phyloP scores from a whole-genome alignment of 371 early-diverging fungal genomes.

The Chytridium lagenaria region DNA sequence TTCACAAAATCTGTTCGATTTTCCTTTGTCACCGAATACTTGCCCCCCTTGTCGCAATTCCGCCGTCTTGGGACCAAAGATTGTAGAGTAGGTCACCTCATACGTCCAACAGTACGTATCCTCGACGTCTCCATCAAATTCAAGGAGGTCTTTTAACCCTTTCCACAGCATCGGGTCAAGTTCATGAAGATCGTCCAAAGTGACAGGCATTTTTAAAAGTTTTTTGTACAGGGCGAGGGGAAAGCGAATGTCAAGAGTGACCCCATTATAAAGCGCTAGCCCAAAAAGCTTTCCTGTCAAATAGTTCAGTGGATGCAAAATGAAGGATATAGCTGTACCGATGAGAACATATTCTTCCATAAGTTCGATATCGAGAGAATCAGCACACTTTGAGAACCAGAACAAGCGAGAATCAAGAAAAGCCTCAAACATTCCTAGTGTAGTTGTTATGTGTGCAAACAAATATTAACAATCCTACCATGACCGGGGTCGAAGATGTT shows the following conservation, averaged over 20 bases:
- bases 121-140: slow-evolving; percentile 59
- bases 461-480: slow-evolving; percentile 23
- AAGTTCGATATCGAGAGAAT: slow-evolving; percentile 57
- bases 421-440: slow-evolving; percentile 74
- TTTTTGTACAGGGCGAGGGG: slow-evolving; percentile 94
- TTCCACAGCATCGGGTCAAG: slow-evolving; percentile 68
- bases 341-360: slow-evolving; percentile 70
- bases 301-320: not conserved
- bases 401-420: slow-evolving; percentile 79
- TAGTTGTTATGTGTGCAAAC: not conserved
- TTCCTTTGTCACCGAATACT: slow-evolving; percentile 71
- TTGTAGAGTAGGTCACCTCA: slow-evolving; percentile 67
- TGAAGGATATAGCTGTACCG: slow-evolving; percentile 21
- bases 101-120: slow-evolving; percentile 65
- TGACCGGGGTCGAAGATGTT: slow-evolving; percentile 88
- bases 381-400: slow-evolving; percentile 68
- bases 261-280: slow-evolving; percentile 91
- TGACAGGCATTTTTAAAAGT: slow-evolving; percentile 67
- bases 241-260: slow-evolving; percentile 87
- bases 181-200: slow-evolving; percentile 60
- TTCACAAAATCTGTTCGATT: slow-evolving; percentile 80
- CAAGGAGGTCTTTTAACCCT: slow-evolving; percentile 65
- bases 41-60: slow-evolving; percentile 65
- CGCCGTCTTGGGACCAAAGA: slow-evolving; percentile 62
- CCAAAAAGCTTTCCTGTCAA: slow-evolving; percentile 81